Evolutionary conservation across 2,329 filamentous ascomycete genomes (phyloP).

Genomic region (Tolypocladium album): DNA sequence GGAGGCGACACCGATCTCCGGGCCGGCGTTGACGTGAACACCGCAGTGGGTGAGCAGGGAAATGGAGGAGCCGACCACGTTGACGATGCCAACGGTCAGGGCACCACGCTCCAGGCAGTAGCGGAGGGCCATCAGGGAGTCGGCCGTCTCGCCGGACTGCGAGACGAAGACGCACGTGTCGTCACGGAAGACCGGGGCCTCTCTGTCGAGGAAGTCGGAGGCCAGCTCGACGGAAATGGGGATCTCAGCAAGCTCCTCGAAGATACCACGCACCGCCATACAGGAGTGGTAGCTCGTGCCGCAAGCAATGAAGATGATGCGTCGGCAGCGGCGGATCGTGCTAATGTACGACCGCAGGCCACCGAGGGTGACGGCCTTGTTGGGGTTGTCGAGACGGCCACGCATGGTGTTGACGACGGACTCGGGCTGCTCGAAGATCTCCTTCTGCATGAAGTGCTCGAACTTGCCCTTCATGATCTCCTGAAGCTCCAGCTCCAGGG

Average conservation of each 20-base stretch:
- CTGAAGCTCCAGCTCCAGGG: conserved; percentile 95
- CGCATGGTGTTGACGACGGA: conserved; percentile 99
- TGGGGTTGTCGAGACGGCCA: conserved; percentile 86
- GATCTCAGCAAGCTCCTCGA: conserved; percentile 96
- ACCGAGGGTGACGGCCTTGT: conserved; percentile 92
- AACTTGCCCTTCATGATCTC: conserved; percentile 99
- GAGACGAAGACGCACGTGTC: conserved; percentile 99
- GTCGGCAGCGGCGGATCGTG: conserved; percentile 90
- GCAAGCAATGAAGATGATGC: conserved; percentile 98
- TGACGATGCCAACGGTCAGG: conserved; percentile 95
- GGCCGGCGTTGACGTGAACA: conserved; percentile 98
- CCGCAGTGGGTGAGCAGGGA: conserved; percentile 98
- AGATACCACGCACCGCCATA: conserved; percentile 97
- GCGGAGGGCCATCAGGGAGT: conserved; percentile 91
- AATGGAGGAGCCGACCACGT: conserved; percentile 96
- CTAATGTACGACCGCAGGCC: conserved; percentile 92
- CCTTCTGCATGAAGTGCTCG: conserved; percentile 99
- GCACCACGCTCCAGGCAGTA: conserved; percentile 98
- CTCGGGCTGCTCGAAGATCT: conserved; percentile 99
- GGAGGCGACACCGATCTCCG: conserved; percentile 96
- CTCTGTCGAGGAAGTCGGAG: conserved; percentile 93
- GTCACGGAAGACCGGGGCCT: conserved; percentile 97
- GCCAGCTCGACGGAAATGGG: conserved; percentile 94
- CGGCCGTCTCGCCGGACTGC: conserved; percentile 95
- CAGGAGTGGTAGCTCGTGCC: conserved; percentile 98